Percentiles rank a stretch among this genome's conserved stretches.
Conservation (phyloP, 257 asterid species). For the Plantago major region DNA sequence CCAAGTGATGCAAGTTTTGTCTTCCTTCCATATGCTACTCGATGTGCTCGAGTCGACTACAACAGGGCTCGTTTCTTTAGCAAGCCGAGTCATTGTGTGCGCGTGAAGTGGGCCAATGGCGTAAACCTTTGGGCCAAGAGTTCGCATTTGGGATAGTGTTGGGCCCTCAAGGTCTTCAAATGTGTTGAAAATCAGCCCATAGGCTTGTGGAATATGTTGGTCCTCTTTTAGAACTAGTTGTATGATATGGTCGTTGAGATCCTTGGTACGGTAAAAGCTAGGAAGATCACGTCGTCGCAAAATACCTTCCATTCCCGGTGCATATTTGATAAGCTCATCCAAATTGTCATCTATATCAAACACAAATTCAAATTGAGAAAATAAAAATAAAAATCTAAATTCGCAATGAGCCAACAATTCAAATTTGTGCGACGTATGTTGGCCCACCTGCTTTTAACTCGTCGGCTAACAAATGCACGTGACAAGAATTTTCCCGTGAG, state of each 20-base stretch:
- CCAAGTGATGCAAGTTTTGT: slow-evolving; percentile 48
- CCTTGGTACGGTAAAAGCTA: slow-evolving; percentile 37
- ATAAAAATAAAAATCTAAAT: too few relatives aligned
- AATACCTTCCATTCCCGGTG: slow-evolving; percentile 54
- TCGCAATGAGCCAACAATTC: too few relatives aligned
- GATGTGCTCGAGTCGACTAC: slow-evolving; percentile 1
- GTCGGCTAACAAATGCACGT: too few relatives aligned
- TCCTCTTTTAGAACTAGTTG: slow-evolving; percentile 30
- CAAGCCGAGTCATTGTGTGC: slow-evolving; percentile 30
- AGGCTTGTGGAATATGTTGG: slow-evolving; percentile 36
- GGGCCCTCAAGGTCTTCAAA: slow-evolving; percentile 57
- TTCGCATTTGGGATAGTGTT: slow-evolving; percentile 31
- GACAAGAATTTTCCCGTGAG: too few relatives aligned
- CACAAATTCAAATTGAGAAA: background rate
- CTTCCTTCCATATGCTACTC: slow-evolving; percentile 50
- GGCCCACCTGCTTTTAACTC: too few relatives aligned
- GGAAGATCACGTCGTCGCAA: slow-evolving; percentile 72
- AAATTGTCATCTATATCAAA: slow-evolving; percentile 35
- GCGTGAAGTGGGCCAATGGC: slow-evolving; percentile 66
- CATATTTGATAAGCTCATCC: slow-evolving; percentile 32
- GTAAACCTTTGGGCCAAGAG: slow-evolving; percentile 42
- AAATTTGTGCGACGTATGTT: too few relatives aligned
- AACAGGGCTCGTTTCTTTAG: background rate
- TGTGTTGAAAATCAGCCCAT: slow-evolving; percentile 68
- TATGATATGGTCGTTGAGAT: slow-evolving; percentile 22